A percentile compares a stretch with the other conserved stretches of the same genome.
These are phyloP conservation scores for Penicillium steckii DNA, from an alignment of 495 filamentous ascomycete genomes.

Conservation along the genomic window DNA sequence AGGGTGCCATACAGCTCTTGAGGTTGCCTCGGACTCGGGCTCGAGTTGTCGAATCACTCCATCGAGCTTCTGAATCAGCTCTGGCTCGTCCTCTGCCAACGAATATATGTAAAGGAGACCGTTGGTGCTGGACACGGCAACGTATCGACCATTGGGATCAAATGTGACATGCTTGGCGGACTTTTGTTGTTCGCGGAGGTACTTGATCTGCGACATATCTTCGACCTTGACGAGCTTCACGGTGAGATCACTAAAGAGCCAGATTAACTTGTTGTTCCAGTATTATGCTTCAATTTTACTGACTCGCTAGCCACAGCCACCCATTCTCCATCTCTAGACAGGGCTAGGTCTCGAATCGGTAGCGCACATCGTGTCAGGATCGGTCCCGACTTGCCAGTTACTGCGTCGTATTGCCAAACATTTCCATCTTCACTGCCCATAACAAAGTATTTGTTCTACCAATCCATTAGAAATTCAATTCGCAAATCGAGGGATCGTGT, in stretches of 20 bases:
- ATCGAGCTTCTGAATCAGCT: conserved; percentile 78
- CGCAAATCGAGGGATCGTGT: not conserved
- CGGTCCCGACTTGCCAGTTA: conserved; percentile 71
- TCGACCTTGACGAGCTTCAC: conserved; percentile 83
- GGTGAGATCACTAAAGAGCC: conserved; percentile 62
- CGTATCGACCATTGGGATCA: conserved; percentile 72
- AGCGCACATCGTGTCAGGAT: conserved; percentile 73
- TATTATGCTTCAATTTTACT: conserved; percentile 19
- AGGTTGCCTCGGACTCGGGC: conserved; percentile 71
- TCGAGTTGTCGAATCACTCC: conserved; percentile 80
- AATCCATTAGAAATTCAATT: not conserved
- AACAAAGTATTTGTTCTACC: conserved; percentile 73
- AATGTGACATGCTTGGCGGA: conserved; percentile 89
- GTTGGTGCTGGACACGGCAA: conserved; percentile 83
- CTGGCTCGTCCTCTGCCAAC: conserved; percentile 72
- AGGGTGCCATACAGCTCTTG: conserved; percentile 85
- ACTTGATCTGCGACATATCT: conserved; percentile 71
- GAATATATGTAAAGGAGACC: conserved; percentile 89
- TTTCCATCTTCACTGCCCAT: conserved; percentile 90
- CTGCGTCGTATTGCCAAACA: conserved; percentile 80
- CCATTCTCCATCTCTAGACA: conserved; percentile 84
- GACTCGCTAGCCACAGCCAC: conserved; percentile 93
- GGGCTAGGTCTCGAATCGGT: conserved; percentile 78
- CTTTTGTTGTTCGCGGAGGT: conserved; percentile 76
- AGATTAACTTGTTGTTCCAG: conserved; percentile 9